Evolutionary conservation across 2,329 filamentous ascomycete species (phyloP), one percentile per base, ranked within the genome.

Genomic region (Diplodia intermedia): DNA sequence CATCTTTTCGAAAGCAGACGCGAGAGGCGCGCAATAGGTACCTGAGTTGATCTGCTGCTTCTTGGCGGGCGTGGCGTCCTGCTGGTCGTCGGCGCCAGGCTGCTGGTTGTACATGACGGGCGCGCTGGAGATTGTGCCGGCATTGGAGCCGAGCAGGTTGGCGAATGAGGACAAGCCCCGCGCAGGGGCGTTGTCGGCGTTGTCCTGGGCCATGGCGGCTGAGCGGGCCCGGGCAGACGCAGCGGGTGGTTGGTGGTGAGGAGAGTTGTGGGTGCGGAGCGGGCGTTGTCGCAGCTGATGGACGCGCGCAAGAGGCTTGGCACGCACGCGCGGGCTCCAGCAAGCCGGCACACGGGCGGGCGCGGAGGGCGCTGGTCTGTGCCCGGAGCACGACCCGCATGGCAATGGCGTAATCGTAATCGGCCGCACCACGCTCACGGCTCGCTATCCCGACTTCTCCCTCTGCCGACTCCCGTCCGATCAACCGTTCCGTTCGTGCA

Each of bases 121-220:
- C 1, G 88, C 90, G 73, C 90, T 88, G 18, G 91, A 92, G 73
- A 94, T 92, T n/a, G 90, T 91, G n/a, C 85, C 81, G 2, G 84
- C 73, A 50, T 80, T 75, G 47, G 81, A 78, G 73, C 92, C 90
- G 71, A 95, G 87, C 53, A 97, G 86, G 78, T 96, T 92, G 66
- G 92, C 93, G 77, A 97, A 97, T 5, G 96, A 87, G 20, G 92
- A 94, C 72, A 93, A 83, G 31, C 70, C 71, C 36, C 66, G 66
- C 55, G 65, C 31, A 55, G 43, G 66, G 49, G 55, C 15, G 47
- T 55, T 67, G 55, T 62, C 56, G 9, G 55, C 29, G 56, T 62
- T 62, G 26, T 67, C 49, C 66, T 67, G 66, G 5, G 66, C 66
- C 66, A 67, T 67, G 56, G 55, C 49, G 65, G 43, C 33, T 20